These are phyloP conservation scores for Neurospora sp. DNA, from an alignment of 495 filamentous ascomycete genomes.

Conservation along the genomic window DNA sequence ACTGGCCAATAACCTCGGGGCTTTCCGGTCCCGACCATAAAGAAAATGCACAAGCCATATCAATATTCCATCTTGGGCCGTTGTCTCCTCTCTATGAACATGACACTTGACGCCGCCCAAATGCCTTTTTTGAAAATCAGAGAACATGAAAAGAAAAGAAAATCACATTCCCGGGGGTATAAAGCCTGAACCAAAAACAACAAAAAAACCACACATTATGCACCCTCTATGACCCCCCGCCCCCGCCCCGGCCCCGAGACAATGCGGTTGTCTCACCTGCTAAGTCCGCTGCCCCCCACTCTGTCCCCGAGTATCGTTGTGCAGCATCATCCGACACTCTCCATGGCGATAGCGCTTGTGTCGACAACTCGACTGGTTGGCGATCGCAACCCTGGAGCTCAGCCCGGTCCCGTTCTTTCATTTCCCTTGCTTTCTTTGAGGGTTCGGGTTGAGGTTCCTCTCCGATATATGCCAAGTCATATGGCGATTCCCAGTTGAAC, in stretches of 20 bases:
- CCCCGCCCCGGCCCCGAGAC: not conserved
- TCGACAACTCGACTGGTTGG: not conserved
- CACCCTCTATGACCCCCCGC: not conserved
- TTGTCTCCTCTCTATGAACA: not conserved
- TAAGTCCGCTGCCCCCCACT: not conserved
- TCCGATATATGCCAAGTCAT: conserved; percentile 12
- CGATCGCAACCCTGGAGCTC: not conserved
- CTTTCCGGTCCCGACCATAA: not conserved
- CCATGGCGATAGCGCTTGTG: not conserved
- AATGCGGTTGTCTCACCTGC: not conserved
- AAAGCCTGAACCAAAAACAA: not conserved
- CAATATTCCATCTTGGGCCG: not conserved
- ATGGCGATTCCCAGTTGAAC: conserved; percentile 25
- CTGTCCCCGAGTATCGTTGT: not conserved
- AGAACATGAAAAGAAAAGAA: not conserved
- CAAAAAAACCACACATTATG: not conserved
- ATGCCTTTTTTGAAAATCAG: not conserved
- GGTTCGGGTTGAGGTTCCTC: not conserved
- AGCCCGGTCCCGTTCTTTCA: not conserved
- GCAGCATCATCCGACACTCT: not conserved
- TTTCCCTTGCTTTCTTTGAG: not conserved
- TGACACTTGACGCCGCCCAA: not conserved
- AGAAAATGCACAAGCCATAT: not conserved
- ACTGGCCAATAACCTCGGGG: not conserved
- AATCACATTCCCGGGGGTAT: not conserved